These are phyloP conservation scores for Lentinus brumalis DNA, from an alignment of 768 basidiomycete species.

Conservation along the genomic window DNA sequence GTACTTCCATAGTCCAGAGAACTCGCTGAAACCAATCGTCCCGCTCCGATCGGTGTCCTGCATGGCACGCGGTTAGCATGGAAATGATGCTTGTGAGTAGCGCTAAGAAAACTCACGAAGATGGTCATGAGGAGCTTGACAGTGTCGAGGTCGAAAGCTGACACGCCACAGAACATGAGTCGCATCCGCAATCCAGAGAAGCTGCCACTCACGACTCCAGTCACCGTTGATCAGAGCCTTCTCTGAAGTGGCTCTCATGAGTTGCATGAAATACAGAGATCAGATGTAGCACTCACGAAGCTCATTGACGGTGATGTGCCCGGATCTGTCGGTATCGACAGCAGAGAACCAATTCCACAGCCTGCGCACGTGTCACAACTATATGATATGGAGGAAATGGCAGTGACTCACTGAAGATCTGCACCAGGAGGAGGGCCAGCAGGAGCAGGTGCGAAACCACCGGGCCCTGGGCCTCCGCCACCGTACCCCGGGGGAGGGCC, in stretches of 20 bases:
- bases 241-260: constrained; percentile 33
- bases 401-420: constrained; percentile 67
- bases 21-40: constrained; percentile 82
- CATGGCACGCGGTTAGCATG: not conserved
- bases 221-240: constrained; percentile 61
- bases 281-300: constrained; percentile 56
- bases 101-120: constrained; percentile 56
- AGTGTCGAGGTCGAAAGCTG: constrained; percentile 85
- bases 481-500: constrained; percentile 22
- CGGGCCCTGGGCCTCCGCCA: constrained; percentile 21
- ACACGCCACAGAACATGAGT: not conserved
- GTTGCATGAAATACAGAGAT: not conserved
- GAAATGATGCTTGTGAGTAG: not conserved
- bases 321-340: constrained; percentile 73
- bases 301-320: constrained; percentile 62
- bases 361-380: constrained; percentile 37
- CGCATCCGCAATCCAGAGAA: not conserved
- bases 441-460: constrained; percentile 32
- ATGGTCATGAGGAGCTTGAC: constrained; percentile 83
- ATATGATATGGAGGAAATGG: no score
- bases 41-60: constrained; percentile 75
- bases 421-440: constrained; percentile 62
- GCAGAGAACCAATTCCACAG: constrained; percentile 73
- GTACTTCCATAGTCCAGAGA: constrained; percentile 79
- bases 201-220: constrained; percentile 63